Evolutionary conservation across 2,329 filamentous ascomycete species (phyloP).

Genomic region (Aspergillus fumigatus): DNA sequence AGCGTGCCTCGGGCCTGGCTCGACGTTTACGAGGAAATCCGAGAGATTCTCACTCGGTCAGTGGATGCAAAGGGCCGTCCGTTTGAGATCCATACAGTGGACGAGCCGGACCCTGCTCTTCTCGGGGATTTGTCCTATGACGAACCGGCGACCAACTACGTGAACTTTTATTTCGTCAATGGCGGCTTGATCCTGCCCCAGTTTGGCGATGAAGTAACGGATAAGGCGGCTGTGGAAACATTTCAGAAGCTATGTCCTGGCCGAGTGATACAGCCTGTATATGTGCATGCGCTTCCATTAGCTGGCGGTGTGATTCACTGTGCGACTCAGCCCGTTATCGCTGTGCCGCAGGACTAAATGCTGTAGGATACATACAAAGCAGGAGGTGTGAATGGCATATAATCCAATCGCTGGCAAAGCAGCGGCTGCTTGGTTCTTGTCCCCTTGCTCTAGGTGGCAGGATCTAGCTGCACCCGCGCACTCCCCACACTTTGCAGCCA

Average conservation of each 20-base stretch:
- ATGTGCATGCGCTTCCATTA: slow-evolving; percentile 20
- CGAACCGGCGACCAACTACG: slow-evolving; percentile 23
- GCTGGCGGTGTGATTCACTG: slow-evolving; percentile 28
- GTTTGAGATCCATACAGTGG: slow-evolving; percentile 18
- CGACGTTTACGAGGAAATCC: slow-evolving; percentile 19
- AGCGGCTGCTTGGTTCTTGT: too few relatives aligned
- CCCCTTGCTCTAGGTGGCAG: too few relatives aligned
- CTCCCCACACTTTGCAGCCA: too few relatives aligned
- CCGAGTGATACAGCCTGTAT: slow-evolving; percentile 17
- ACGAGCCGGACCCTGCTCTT: slow-evolving; percentile 18
- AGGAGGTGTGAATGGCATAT: too few relatives aligned
- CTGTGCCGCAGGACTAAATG: not conserved
- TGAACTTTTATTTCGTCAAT: slow-evolving; percentile 29
- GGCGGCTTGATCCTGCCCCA: slow-evolving; percentile 23
- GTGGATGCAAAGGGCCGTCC: slow-evolving; percentile 20
- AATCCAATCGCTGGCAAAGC: too few relatives aligned
- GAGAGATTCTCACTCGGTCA: slow-evolving; percentile 6
- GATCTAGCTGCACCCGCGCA: too few relatives aligned
- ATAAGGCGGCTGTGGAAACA: slow-evolving; percentile 16
- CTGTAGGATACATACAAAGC: not conserved
- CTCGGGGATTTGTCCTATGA: slow-evolving; percentile 6
- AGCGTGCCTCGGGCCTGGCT: slow-evolving; percentile 12
- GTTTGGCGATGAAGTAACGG: slow-evolving; percentile 20
- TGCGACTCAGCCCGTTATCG: slow-evolving; percentile 21
- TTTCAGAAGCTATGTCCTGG: slow-evolving; percentile 20